Conservation (phyloP, 371 early-diverging fungal genomes). For the Mucor irregularis region DNA sequence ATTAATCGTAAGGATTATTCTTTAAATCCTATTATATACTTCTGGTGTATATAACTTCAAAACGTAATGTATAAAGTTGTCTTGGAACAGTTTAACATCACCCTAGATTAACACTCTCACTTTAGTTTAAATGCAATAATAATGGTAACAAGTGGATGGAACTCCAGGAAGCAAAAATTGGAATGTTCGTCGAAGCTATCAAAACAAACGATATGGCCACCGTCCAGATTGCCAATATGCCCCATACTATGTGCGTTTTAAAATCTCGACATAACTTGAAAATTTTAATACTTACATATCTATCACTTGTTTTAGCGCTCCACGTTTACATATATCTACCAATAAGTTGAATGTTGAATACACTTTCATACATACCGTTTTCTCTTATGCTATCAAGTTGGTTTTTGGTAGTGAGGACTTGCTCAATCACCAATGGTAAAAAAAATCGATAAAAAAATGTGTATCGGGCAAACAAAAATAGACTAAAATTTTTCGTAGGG, state of each 20-base stretch:
- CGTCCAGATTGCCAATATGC: conserved; percentile 14
- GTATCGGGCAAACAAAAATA: background rate
- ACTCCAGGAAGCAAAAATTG: conserved; percentile 7
- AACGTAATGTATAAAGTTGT: conserved; percentile 1
- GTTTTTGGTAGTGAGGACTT: conserved; percentile 13
- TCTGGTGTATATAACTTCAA: background rate
- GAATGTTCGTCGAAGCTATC: conserved; percentile 11
- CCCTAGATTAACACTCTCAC: background rate
- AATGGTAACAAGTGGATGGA: conserved; percentile 11
- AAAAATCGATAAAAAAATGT: background rate
- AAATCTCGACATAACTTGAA: conserved; percentile 6
- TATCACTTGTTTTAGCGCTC: conserved; percentile 4
- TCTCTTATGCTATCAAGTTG: conserved; percentile 5
- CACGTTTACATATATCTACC: conserved; percentile 6
- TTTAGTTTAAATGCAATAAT: conserved; percentile 13
- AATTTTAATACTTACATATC: background rate
- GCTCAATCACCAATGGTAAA: conserved; percentile 17
- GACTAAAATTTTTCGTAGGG: conserved; percentile 2
- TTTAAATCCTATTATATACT: background rate
- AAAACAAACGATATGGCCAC: conserved; percentile 7
- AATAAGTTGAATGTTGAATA: conserved; percentile 10
- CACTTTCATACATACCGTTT: conserved; percentile 8
- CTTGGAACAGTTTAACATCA: background rate
- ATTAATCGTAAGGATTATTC: background rate
- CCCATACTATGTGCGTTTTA: conserved; percentile 11